A percentile compares a stretch with the other conserved stretches of the same genome.
Evolutionary conservation across 169 alveolate species (phyloP).

Genomic region (Cardiosporidium cionae): DNA sequence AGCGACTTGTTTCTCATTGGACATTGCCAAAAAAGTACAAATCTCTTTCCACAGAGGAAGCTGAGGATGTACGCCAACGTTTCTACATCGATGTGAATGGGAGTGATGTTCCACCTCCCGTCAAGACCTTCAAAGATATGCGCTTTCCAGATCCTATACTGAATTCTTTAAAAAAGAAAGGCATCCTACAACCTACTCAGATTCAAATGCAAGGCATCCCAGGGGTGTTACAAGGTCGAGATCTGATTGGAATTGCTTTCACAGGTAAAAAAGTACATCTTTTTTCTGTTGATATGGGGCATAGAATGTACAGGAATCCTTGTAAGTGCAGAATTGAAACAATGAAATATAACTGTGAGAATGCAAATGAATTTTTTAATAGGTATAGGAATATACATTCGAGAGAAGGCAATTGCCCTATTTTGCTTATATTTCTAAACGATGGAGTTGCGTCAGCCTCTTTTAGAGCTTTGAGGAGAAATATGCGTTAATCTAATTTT

Average conservation of each 20-base stretch:
- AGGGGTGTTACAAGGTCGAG: slow-evolving; percentile 72
- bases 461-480: too few relatives aligned
- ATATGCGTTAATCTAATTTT: too few relatives aligned
- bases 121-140: slow-evolving; percentile 78
- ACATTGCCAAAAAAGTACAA: slow-evolving; percentile 21
- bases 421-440: too few relatives aligned
- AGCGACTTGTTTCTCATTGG: slow-evolving; percentile 29
- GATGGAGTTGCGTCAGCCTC: too few relatives aligned
- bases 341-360: too few relatives aligned
- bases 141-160: slow-evolving; percentile 77
- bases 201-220: slow-evolving; percentile 88
- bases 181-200: slow-evolving; percentile 80
- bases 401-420: too few relatives aligned
- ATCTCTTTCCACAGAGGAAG: slow-evolving; percentile 34
- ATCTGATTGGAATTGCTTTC: slow-evolving; percentile 84
- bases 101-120: slow-evolving; percentile 83
- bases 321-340: too few relatives aligned
- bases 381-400: too few relatives aligned
- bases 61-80: slow-evolving; percentile 36
- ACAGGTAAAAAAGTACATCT: too few relatives aligned
- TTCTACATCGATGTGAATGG: slow-evolving; percentile 76
- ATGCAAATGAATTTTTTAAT: too few relatives aligned
- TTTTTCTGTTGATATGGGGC: too few relatives aligned
- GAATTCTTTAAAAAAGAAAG: slow-evolving; percentile 65
- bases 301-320: too few relatives aligned